phyloP scores from a whole-genome alignment of 495 filamentous ascomycete species.

The Oidiodendron maius region DNA sequence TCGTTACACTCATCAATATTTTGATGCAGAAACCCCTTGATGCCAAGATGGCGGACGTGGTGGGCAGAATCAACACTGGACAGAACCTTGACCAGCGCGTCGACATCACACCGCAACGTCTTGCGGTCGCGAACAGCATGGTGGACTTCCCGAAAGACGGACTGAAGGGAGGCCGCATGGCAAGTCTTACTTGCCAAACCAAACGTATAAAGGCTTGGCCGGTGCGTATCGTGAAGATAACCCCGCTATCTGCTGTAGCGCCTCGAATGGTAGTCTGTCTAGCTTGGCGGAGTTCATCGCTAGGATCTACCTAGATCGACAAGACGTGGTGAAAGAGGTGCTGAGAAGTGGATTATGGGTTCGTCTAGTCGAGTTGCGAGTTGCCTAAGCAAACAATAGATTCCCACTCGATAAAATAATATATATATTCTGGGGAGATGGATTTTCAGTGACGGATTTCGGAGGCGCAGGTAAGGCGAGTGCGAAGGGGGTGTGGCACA shows the following conservation, averaged over 20 bases:
- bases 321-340: neutral
- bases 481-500: no score
- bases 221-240: neutral
- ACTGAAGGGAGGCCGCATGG: neutral
- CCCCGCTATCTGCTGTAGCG: constrained; percentile 5
- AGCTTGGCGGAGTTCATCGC: constrained; percentile 10
- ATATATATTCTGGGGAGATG: no score
- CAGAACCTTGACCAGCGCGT: constrained; percentile 1
- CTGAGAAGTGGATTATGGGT: no score
- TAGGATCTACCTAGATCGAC: constrained; percentile 5
- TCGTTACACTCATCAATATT: neutral
- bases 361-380: no score
- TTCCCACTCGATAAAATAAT: no score
- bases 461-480: no score
- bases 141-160: neutral
- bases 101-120: constrained; percentile 1
- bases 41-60: constrained; percentile 1
- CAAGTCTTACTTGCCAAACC: constrained; percentile 2
- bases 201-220: constrained; percentile 2
- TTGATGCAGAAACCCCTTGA: neutral
- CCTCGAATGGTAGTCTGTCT: neutral
- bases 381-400: no score
- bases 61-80: neutral
- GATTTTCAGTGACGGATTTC: no score
- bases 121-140: neutral